Base-by-base conservation (phyloP, 2,329 filamentous ascomycete genomes). In the Neoscytalidium dimidiatum region DNA sequence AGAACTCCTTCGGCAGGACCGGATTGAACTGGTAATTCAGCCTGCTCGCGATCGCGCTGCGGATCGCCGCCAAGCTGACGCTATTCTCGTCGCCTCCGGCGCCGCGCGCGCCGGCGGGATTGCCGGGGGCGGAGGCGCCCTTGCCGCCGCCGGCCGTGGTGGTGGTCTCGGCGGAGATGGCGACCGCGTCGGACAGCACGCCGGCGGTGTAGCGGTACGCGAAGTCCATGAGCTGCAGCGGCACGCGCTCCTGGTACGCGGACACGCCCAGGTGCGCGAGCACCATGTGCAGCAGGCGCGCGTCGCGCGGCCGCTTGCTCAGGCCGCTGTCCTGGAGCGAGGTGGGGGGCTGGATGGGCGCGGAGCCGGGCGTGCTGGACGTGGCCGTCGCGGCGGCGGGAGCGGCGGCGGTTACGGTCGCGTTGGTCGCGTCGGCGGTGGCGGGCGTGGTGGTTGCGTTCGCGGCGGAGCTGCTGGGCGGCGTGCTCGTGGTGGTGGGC, bases 141-240 rank as follows among this genome's bases (percentile, higher is more conserved):
- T 44, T 43, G n/a, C 8, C 29, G 13, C 51, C 52, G 26, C 64
- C 56, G 13, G 64, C 46, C 4, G 49, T 46, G 26, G 62, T 53
- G 17, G 66, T 65, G 13, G 64, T 65, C 21, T 64, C 62, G 14
- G 67, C 62, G 3, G 69, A 68, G 1, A 77, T 67, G 5, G 75
- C 89, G 6, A 92, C 79, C 6, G 88, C 89, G 79, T 93, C 90
- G 69, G 82, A 87, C 21, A 94, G 86, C 38, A 94, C 83, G 65
- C 86, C 85, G 1, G 87, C 88, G 9, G 90, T 92, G 82, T 93
- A 91, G 41, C 92, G 88, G 84, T 95, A 95, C 56, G 92, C 90
- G 74, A 94, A 94, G 69, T 95, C 92, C 75, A 95, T 88, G 56
- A 95, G 88, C 66, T 94, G 88, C 0, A 94, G 85, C 0, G 92